These are phyloP conservation scores for Vitis rupestris DNA, from an alignment of 164 flowering plant genomes.

Conservation along the genomic window DNA sequence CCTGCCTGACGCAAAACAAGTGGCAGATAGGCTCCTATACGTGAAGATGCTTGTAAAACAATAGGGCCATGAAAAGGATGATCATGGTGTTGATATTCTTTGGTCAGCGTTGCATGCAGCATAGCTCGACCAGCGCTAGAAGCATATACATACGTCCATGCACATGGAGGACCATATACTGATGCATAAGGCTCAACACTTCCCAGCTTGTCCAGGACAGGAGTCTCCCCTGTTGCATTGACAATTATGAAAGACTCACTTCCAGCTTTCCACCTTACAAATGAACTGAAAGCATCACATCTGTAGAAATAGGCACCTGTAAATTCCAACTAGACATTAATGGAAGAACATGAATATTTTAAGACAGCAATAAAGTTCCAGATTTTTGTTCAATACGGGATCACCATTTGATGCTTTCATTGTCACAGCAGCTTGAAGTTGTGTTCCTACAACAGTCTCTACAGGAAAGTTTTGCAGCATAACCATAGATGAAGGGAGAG, in stretches of 20 bases:
- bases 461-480: constrained; percentile 77
- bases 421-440: constrained; percentile 83
- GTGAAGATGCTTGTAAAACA: constrained; percentile 55
- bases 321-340: constrained; percentile 12
- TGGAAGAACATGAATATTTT: constrained; percentile 1
- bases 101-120: constrained; percentile 69
- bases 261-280: constrained; percentile 67
- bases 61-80: constrained; percentile 36
- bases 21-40: constrained; percentile 68
- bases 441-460: constrained; percentile 78
- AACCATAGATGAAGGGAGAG: constrained; percentile 67
- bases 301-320: constrained; percentile 64
- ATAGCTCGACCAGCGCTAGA: constrained; percentile 56
- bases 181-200: constrained; percentile 16
- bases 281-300: constrained; percentile 81
- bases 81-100: constrained; percentile 44
- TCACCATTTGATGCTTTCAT: constrained; percentile 75
- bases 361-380: constrained; percentile 1
- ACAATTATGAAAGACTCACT: constrained; percentile 61
- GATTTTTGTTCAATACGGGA: constrained; percentile 9
- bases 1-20: constrained; percentile 61
- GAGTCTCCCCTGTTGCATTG: constrained; percentile 35
- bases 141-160: constrained; percentile 68
- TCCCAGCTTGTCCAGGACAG: constrained; percentile 21
- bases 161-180: constrained; percentile 58